Evolutionary conservation across 1,139 yeast genomes (phyloP).

Genomic region (Debaryomyces sp.): DNA sequence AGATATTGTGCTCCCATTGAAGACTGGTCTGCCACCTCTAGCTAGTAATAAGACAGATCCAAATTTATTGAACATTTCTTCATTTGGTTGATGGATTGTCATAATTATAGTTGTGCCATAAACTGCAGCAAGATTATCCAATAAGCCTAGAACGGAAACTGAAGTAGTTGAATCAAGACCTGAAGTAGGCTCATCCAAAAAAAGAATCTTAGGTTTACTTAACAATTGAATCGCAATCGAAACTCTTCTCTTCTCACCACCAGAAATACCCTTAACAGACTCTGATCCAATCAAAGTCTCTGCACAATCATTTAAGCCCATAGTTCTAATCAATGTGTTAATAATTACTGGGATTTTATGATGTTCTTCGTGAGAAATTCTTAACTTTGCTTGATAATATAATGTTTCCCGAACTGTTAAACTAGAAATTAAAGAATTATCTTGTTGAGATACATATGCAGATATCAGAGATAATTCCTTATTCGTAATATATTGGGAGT

Average conservation of each 20-base stretch:
- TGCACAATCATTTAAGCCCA: constrained; percentile 79
- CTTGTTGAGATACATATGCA: constrained; percentile 78
- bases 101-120: constrained; percentile 72
- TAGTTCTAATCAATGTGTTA: constrained; percentile 59
- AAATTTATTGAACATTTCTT: constrained; percentile 61
- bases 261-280: constrained; percentile 74
- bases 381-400: constrained; percentile 66
- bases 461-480: constrained; percentile 55
- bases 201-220: constrained; percentile 68
- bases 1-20: constrained; percentile 51
- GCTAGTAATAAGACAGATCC: constrained; percentile 70
- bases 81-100: constrained; percentile 86
- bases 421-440: constrained; percentile 66
- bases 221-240: constrained; percentile 79
- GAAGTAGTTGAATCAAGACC: constrained; percentile 87
- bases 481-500: constrained; percentile 39
- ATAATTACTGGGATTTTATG: constrained; percentile 36
- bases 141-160: constrained; percentile 62
- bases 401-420: constrained; percentile 80
- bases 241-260: constrained; percentile 84
- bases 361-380: constrained; percentile 49
- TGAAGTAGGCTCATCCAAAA: constrained; percentile 87
- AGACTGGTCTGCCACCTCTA: constrained; percentile 72
- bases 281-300: constrained; percentile 77
- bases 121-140: constrained; percentile 55